phyloP scores from a whole-genome alignment of 257 asterid genomes.

The Capsicum baccatum region DNA sequence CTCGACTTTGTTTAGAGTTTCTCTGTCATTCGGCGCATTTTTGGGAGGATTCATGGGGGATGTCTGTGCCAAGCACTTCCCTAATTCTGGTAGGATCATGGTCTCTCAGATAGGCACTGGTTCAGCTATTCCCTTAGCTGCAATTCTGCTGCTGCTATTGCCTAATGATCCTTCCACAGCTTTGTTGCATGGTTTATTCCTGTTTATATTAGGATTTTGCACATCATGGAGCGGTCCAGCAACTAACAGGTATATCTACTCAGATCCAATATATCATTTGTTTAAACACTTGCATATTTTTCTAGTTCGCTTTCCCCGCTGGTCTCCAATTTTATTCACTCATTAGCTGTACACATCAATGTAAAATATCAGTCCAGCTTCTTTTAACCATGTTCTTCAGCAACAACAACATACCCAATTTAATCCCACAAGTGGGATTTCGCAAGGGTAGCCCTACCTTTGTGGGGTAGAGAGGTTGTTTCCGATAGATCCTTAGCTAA shows the following conservation, averaged over 20 bases:
- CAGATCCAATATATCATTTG: not conserved
- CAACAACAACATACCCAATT: too few relatives aligned
- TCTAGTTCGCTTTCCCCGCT: not conserved
- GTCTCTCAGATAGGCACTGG: slow-evolving; percentile 85
- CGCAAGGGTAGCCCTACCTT: too few relatives aligned
- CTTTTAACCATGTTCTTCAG: too few relatives aligned
- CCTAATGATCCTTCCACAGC: slow-evolving; percentile 66
- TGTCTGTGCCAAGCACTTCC: slow-evolving; percentile 57
- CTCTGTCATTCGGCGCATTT: slow-evolving; percentile 69
- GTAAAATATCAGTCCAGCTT: not conserved
- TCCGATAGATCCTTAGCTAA: too few relatives aligned
- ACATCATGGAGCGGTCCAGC: slow-evolving; percentile 88
- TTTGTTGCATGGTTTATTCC: slow-evolving; percentile 62
- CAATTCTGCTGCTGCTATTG: slow-evolving; percentile 65
- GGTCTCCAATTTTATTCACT: not conserved
- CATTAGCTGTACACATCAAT: not conserved
- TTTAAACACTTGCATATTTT: not conserved
- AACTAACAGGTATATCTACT: slow-evolving; percentile 69
- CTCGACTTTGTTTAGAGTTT: slow-evolving; percentile 59
- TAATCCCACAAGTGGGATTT: too few relatives aligned
- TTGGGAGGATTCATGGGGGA: slow-evolving; percentile 94
- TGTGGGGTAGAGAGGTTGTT: too few relatives aligned
- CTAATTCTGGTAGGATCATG: slow-evolving; percentile 77
- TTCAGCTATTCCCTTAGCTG: slow-evolving; percentile 83
- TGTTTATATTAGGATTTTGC: slow-evolving; percentile 67